Conservation (phyloP, 139 green algal genomes). For the Nannochloris sp. region DNA sequence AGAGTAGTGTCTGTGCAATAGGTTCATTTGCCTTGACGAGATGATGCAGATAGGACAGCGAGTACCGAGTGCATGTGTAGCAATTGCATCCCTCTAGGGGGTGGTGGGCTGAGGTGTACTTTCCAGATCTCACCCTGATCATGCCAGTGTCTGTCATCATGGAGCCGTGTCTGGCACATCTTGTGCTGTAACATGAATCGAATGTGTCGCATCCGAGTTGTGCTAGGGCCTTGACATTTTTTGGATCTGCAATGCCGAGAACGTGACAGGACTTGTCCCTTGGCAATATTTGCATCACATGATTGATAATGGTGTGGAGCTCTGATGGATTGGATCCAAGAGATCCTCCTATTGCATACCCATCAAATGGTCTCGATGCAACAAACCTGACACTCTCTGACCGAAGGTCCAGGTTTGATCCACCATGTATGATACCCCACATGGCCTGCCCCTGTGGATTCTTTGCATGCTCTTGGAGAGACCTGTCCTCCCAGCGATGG, state of each 20-base stretch:
- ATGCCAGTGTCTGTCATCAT: conserved; percentile 21
- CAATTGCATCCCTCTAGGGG: conserved; percentile 20
- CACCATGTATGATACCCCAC: conserved; percentile 44
- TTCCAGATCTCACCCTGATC: conserved; percentile 19
- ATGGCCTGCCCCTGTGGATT: conserved; percentile 40
- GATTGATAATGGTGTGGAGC: conserved; percentile 28
- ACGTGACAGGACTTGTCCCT: conserved; percentile 32
- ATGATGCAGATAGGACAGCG: conserved; percentile 44
- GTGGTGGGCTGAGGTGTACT: conserved; percentile 18
- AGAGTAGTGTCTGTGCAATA: conserved; percentile 23
- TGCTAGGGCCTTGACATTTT: conserved; percentile 13
- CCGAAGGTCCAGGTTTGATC: conserved; percentile 22
- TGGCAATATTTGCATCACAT: conserved; percentile 29
- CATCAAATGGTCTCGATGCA: conserved; percentile 32
- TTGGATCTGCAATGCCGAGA: conserved; percentile 39
- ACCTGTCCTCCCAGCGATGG: conserved; percentile 39
- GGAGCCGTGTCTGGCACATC: conserved; percentile 20
- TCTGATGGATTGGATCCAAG: conserved; percentile 36
- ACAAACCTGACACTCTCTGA: conserved; percentile 31
- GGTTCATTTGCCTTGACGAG: conserved; percentile 46
- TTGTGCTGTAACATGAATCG: conserved; percentile 38
- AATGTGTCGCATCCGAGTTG: conserved; percentile 27
- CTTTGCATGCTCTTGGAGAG: conserved; percentile 27
- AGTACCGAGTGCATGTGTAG: conserved; percentile 27
- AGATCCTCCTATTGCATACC: conserved; percentile 38